Evolutionary conservation across 106 monocot genomes (phyloP), one percentile per base, ranked within the genome.

Genomic region (Cymbidium sinense): DNA sequence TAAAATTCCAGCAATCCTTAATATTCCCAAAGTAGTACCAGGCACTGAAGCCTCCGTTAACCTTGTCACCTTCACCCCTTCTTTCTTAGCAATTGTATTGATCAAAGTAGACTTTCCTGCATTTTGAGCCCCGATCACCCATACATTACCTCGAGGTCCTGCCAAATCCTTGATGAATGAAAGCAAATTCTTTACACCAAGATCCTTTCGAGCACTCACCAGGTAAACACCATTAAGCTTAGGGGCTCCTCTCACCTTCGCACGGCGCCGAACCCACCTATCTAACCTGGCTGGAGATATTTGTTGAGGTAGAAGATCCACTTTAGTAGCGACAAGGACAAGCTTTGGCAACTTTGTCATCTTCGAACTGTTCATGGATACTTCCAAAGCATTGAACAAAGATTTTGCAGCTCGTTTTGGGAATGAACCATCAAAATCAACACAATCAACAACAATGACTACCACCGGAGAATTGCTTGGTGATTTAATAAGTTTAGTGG

Each of bases 71-170:
- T 90, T 90, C 10, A 87, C 84, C 73, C 92, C 92, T 84, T 89
- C 90, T 50, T 76, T 90, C 81, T 93, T 95, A 10, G 95, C 90
- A 64, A 99, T 79, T 1, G 89, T 81, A 80, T 99, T 99, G 31
- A 99, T 99, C 82, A 99, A 72, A 69, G 99, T 99, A 30, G 99
- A 99, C 65, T 99, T 99, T 62, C 99, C 99, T 18, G 95, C 95
- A 92, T 99, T 99, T 77, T 95, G 99, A 73, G 99, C 95, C 29
- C 99, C 99, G 50, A 99, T 83, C 52, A 99, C 92, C 99, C 99
- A 99, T 50, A 95, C 92, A 81, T 95, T 95, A 27, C 99, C 92
- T 25, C 99, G 85, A 10, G 99, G 95, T 15, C 99, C 99, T 4
- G 92, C 87, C 37, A 78, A 75, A 43, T 87, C 87, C 86, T 99